Evolutionary conservation across 2,329 filamentous ascomycete species (phyloP).

Genomic region (Microcyclospora pomicola): DNA sequence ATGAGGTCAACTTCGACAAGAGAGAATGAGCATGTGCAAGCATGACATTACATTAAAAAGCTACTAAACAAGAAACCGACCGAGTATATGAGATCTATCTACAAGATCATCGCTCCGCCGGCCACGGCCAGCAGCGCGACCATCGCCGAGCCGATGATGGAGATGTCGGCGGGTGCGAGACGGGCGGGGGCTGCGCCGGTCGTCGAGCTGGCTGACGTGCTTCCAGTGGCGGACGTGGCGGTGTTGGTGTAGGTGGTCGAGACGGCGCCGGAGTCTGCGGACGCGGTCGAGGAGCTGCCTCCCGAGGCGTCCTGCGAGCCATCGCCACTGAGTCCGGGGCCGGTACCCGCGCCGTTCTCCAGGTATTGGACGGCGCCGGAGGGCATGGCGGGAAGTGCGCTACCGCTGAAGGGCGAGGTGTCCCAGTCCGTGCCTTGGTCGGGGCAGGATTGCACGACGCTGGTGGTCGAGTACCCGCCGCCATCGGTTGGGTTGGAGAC

Average conservation of each 20-base stretch:
- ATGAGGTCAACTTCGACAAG: no score
- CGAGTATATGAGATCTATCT: no score
- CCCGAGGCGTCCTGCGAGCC: slow-evolving; percentile 41
- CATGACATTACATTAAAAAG: no score
- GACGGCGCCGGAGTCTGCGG: slow-evolving; percentile 34
- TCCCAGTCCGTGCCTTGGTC: slow-evolving; percentile 40
- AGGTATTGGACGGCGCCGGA: slow-evolving; percentile 41
- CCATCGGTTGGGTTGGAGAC: slow-evolving; percentile 39
- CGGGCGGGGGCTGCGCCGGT: no score
- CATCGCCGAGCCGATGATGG: no score
- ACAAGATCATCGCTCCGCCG: no score
- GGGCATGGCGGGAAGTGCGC: slow-evolving; percentile 42
- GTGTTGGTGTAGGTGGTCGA: slow-evolving; percentile 17
- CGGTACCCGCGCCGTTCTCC: slow-evolving; percentile 42
- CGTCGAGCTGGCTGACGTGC: slow-evolving; percentile 13
- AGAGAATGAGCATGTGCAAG: no score
- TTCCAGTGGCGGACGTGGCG: slow-evolving; percentile 1
- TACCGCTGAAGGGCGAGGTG: slow-evolving; percentile 31
- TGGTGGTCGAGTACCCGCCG: slow-evolving; percentile 43
- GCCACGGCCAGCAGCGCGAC: no score
- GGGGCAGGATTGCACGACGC: slow-evolving; percentile 40
- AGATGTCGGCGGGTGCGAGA: no score
- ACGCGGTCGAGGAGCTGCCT: slow-evolving; percentile 32
- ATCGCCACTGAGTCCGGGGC: slow-evolving; percentile 33
- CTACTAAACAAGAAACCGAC: no score